Evolutionary conservation across 768 basidiomycete genomes (phyloP).

Genomic region (Trametes cubensis): DNA sequence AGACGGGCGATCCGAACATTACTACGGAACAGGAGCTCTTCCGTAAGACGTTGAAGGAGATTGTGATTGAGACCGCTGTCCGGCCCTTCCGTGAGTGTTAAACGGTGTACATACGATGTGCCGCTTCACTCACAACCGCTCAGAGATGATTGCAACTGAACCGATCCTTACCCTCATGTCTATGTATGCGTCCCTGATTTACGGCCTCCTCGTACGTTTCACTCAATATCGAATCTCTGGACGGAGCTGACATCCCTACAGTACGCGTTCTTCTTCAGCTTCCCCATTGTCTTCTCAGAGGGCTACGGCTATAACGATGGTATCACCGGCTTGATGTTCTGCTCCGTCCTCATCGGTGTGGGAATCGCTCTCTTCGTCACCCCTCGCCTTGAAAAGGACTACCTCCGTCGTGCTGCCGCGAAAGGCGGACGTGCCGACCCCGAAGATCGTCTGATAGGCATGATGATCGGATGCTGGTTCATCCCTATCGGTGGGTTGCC

Average conservation of each 20-base stretch:
- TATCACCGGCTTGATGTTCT: conserved; percentile 43
- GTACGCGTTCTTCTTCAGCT: conserved; percentile 40
- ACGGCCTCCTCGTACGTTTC: conserved; percentile 37
- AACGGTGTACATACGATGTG: neutral
- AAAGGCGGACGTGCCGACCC: conserved; percentile 44
- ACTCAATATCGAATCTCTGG: too few relatives aligned
- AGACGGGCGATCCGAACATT: conserved; percentile 39
- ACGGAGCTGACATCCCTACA: neutral
- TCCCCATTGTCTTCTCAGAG: conserved; percentile 43
- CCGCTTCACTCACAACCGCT: neutral
- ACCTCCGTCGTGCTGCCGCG: conserved; percentile 35
- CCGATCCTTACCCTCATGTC: conserved; percentile 49
- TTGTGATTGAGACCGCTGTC: conserved; percentile 43
- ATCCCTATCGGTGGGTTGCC: conserved; percentile 31
- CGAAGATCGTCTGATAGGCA: conserved; percentile 44
- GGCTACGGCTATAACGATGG: conserved; percentile 43
- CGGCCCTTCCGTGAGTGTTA: conserved; percentile 41
- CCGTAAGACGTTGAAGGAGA: conserved; percentile 37
- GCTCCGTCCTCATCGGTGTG: conserved; percentile 44
- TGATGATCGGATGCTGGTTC: conserved; percentile 43
- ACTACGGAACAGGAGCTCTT: conserved; percentile 47
- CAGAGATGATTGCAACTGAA: conserved; percentile 47
- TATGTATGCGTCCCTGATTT: conserved; percentile 47
- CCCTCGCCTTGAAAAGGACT: conserved; percentile 39
- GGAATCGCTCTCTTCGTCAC: conserved; percentile 38